A percentile compares a stretch with the other conserved stretches of the same genome.
These are phyloP conservation scores for Salix caprea DNA, from an alignment of 345 rosid species.

Conservation along the genomic window DNA sequence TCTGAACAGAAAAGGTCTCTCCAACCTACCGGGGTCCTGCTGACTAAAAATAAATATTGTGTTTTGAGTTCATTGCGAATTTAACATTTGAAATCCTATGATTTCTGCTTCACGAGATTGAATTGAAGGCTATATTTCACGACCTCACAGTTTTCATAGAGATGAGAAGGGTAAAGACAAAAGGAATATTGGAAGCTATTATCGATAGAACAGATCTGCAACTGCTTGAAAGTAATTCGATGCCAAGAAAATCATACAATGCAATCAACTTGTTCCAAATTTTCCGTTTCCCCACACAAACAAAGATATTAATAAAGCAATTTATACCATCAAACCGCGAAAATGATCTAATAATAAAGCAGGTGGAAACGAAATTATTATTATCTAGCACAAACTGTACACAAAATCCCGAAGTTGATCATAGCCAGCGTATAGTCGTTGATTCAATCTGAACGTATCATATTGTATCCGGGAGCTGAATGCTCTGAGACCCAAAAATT, in stretches of 20 bases:
- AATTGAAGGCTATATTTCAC: too few relatives aligned
- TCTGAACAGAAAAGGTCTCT: background rate
- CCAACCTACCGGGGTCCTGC: background rate
- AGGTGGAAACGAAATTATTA: background rate
- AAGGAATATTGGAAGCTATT: background rate
- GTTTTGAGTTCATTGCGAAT: background rate
- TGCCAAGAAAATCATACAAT: background rate
- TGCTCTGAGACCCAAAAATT: conserved; percentile 65
- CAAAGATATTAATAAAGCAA: background rate
- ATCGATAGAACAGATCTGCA: too few relatives aligned
- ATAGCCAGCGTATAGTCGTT: background rate
- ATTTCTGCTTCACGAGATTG: too few relatives aligned
- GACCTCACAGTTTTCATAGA: too few relatives aligned
- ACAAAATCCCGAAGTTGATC: conserved; percentile 7
- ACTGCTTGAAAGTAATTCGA: background rate
- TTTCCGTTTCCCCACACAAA: background rate
- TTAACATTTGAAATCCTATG: too few relatives aligned
- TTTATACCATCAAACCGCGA: background rate
- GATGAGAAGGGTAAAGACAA: too few relatives aligned
- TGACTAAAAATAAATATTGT: background rate
- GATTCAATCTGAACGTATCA: conserved; percentile 24
- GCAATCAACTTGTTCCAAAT: background rate
- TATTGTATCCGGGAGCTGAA: conserved; percentile 52
- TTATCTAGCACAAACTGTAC: conserved; percentile 30
- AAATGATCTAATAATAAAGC: background rate